A percentile compares a stretch with the other conserved stretches of the same genome.
phyloP scores from a whole-genome alignment of 2,329 filamentous ascomycete species.

The Alternaria ethzedia region DNA sequence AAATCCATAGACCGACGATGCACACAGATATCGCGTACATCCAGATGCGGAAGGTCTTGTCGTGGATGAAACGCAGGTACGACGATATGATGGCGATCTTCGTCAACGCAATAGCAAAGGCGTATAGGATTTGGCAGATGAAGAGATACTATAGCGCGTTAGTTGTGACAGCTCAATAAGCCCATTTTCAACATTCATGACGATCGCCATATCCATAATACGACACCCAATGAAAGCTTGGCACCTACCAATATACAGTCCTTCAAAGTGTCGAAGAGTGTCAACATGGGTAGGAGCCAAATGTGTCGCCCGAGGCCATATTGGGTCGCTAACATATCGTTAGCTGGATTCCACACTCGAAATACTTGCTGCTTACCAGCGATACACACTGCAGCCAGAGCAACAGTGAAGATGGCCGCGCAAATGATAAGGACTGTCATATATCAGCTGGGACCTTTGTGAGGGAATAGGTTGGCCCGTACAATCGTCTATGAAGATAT shows the following conservation, averaged over 20 bases:
- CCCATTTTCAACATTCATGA: too few relatives aligned
- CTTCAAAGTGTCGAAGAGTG: conserved; percentile 21
- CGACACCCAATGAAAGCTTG: not conserved
- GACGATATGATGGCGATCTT: conserved; percentile 39
- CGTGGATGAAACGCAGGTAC: conserved; percentile 34
- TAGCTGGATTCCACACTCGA: not conserved
- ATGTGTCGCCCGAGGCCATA: conserved; percentile 33
- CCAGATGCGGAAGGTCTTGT: conserved; percentile 22
- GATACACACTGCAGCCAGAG: conserved; percentile 29
- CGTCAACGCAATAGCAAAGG: conserved; percentile 33
- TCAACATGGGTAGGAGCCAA: conserved; percentile 22
- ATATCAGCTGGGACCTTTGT: not conserved
- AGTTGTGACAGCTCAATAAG: not conserved
- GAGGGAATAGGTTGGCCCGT: not conserved
- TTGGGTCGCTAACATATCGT: conserved; percentile 19
- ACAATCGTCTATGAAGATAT: conserved; percentile 37
- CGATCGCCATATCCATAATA: not conserved
- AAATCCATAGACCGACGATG: conserved; percentile 27
- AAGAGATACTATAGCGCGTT: conserved; percentile 26
- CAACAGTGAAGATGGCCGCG: conserved; percentile 31
- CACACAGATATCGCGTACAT: conserved; percentile 26
- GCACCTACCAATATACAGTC: conserved; percentile 26
- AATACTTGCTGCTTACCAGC: conserved; percentile 21
- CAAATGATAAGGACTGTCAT: conserved; percentile 30
- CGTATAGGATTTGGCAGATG: conserved; percentile 35